Base-by-base conservation (phyloP, 257 asterid genomes). In the Solanum virginianum region DNA sequence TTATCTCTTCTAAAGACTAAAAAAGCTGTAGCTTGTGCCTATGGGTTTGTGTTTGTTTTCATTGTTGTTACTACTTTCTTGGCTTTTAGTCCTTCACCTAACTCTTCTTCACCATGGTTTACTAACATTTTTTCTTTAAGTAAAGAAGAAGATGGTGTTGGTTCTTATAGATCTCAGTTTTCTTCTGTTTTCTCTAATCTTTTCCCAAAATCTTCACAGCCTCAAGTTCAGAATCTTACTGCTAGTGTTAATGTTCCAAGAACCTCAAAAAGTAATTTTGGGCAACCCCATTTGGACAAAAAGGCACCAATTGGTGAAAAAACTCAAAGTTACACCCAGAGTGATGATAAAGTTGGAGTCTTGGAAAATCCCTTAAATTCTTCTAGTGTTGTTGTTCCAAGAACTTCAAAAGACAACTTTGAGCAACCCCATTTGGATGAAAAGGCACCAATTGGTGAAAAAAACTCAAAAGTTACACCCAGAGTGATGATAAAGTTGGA, bases 21-120 rank as follows among this genome's bases (percentile, higher is more conserved):
- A 83, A 89, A 88, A 84, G 89, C 90, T 6, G 88, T 88, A 2
- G 85, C 91, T 62, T 84, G 91, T 63, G 95, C 93, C 0, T 93
- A 92, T 85, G 93, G 80, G 1, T 90, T 90, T 55, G 56, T 94
- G 56, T 92, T 94, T 77, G 49, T 88, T 60, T 92, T 95, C 90
- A 87, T 93, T 80, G 96, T 92, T 65, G 87, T 92, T 89, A 90
- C 98, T 47, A 92, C 92, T 84, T 92, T 94, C 60, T 81, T 96
- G 26, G 98, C 96, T 22, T 94, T 96, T 82, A 87, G 89, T 49
- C 99, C 98, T 29, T 70, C 95, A 0, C 93, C 41, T 51, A 77
- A 90, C 89, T 86, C 97, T 79, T 87, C 97, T 13, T 88, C 99
- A 6, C 97, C 96, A 24, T 90, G 92, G 90, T 91, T 91, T 65